Percentiles rank a stretch among this genome's conserved stretches.
These are phyloP conservation scores for Nasturtium officinale DNA, from an alignment of 345 rosid genomes.

Conservation along the genomic window DNA sequence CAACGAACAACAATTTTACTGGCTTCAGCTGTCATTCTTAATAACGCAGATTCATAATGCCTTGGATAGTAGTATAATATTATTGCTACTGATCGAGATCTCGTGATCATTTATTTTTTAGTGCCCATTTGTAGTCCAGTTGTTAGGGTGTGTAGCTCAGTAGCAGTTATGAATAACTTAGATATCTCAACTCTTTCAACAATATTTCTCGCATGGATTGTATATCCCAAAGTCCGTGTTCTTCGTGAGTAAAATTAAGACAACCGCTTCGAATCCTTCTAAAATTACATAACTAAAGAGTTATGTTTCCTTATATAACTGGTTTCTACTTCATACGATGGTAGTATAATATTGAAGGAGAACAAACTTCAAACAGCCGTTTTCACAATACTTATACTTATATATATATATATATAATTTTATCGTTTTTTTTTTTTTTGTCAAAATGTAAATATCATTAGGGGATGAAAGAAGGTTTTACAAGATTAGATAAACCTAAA, in stretches of 20 bases:
- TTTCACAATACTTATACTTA: too few species aligned
- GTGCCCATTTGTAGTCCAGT: constrained; percentile 3
- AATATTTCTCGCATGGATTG: constrained; percentile 2
- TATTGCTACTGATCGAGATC: constrained; percentile 27
- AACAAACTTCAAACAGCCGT: background rate
- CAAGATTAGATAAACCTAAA: too few species aligned
- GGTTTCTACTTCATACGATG: background rate
- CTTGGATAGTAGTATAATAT: constrained; percentile 7
- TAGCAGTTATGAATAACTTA: constrained; percentile 1
- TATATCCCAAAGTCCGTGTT: background rate
- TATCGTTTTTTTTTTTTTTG: too few species aligned
- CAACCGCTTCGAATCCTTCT: background rate
- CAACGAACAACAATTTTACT: constrained; percentile 29
- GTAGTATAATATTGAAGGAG: background rate
- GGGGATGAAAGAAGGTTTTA: too few species aligned
- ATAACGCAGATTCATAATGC: constrained; percentile 15
- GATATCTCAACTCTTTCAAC: constrained; percentile 26
- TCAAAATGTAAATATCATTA: too few species aligned
- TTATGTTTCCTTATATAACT: background rate
- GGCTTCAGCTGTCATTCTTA: constrained; percentile 39
- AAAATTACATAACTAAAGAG: background rate
- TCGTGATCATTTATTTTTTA: constrained; percentile 33
- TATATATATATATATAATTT: too few species aligned
- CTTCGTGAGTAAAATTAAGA: background rate
- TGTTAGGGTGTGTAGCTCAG: constrained; percentile 9